Evolutionary conservation across 2,329 filamentous ascomycete species (phyloP).

Genomic region (Penicillium rolfsii): DNA sequence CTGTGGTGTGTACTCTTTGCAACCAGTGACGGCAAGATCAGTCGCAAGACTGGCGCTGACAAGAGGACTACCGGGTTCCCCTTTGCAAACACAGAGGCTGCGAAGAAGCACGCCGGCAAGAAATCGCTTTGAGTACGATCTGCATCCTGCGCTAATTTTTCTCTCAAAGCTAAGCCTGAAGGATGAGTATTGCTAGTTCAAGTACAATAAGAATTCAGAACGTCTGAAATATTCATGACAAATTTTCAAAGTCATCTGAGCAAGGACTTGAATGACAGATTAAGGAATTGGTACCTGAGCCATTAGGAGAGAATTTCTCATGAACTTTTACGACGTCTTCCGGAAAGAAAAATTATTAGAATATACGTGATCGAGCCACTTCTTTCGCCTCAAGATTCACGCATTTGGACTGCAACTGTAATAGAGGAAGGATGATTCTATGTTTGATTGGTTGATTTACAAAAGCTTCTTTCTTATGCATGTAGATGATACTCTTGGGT

Average conservation of each 20-base stretch:
- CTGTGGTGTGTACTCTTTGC: conserved; percentile 67
- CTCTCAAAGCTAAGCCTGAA: not conserved
- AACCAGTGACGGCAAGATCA: conserved; percentile 60
- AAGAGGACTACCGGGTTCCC: conserved; percentile 69
- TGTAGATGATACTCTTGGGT: not conserved
- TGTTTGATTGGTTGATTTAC: not conserved
- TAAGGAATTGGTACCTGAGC: too few relatives aligned
- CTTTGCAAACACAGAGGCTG: conserved; percentile 63
- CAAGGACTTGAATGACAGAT: too few relatives aligned
- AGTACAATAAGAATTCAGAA: not conserved
- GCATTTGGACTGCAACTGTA: too few relatives aligned
- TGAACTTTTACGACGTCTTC: too few relatives aligned
- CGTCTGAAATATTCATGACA: too few relatives aligned
- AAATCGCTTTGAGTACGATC: conserved; percentile 17
- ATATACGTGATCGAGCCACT: too few relatives aligned
- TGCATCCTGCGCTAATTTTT: not conserved
- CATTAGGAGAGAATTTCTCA: too few relatives aligned
- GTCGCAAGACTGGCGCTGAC: conserved; percentile 66
- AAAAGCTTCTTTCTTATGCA: not conserved
- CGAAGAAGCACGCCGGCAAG: conserved; percentile 52
- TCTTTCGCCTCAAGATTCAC: too few relatives aligned
- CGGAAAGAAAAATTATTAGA: too few relatives aligned
- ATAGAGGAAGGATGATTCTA: not conserved
- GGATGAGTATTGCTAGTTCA: not conserved
- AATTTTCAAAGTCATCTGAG: too few relatives aligned